Conservation (phyloP, 2,329 filamentous ascomycete species). For the Trichoderma pleuroti region DNA sequence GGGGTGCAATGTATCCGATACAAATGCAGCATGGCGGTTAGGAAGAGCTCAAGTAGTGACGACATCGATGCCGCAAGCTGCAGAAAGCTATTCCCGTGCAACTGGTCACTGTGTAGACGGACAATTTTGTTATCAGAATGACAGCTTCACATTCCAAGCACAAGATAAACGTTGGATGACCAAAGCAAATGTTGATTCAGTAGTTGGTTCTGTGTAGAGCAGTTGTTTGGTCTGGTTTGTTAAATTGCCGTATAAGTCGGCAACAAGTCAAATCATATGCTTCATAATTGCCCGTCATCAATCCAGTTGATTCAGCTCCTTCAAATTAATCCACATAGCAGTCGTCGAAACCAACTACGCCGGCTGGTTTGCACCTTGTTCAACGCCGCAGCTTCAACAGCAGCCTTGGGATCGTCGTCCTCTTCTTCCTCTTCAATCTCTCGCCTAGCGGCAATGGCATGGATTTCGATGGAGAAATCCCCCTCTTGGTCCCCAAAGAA, state of each 20-base stretch:
- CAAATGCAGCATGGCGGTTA: not conserved
- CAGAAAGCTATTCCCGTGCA: not conserved
- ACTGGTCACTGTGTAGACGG: not conserved
- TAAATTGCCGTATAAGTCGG: not conserved
- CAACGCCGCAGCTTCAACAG: not conserved
- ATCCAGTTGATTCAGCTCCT: not conserved
- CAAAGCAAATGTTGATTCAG: not conserved
- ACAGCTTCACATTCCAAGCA: not conserved
- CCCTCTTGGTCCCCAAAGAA: constrained; percentile 75
- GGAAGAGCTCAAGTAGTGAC: not conserved
- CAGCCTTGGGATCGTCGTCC: constrained; percentile 20
- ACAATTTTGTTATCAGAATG: not conserved
- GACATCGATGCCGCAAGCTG: not conserved
- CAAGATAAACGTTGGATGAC: not conserved
- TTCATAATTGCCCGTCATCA: not conserved
- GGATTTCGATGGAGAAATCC: constrained; percentile 47
- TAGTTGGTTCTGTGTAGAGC: not conserved
- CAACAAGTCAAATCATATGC: not conserved
- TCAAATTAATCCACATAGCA: constrained; percentile 30
- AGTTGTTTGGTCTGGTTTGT: not conserved
- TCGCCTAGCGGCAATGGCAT: constrained; percentile 30
- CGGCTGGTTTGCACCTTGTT: not conserved
- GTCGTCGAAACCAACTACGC: constrained; percentile 25
- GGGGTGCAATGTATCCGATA: not conserved
- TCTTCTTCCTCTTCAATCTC: constrained; percentile 25